Conservation (phyloP, 179 eudicot species). For the Spergularia azorica region DNA sequence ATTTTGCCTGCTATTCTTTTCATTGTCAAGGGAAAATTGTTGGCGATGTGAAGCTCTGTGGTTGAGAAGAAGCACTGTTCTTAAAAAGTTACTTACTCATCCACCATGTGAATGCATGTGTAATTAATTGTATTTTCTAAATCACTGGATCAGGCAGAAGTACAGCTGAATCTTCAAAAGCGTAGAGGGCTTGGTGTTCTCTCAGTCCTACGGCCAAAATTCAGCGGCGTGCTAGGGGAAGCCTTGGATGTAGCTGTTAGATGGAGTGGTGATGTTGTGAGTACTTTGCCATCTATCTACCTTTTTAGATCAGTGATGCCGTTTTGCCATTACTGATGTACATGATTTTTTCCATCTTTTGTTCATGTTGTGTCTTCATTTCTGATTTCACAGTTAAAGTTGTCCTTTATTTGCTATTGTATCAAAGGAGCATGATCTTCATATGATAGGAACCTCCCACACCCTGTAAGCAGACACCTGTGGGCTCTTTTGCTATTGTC, state of each 20-base stretch:
- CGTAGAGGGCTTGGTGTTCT: slow-evolving; percentile 91
- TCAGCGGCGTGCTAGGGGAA: slow-evolving; percentile 97
- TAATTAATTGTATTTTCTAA: slow-evolving; percentile 14
- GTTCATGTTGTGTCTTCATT: not conserved
- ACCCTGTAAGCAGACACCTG: too few species aligned
- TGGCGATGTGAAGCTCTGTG: not conserved
- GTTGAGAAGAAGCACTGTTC: slow-evolving; percentile 5
- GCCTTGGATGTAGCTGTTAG: slow-evolving; percentile 97
- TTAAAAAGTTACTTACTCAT: not conserved
- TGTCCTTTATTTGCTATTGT: not conserved
- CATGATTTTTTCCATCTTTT: not conserved
- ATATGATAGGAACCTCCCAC: too few species aligned
- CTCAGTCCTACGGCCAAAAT: slow-evolving; percentile 87
- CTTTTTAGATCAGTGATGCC: slow-evolving; percentile 12
- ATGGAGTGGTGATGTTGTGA: slow-evolving; percentile 99
- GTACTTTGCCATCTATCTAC: slow-evolving; percentile 36
- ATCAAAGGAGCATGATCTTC: not conserved
- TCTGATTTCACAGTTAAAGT: not conserved
- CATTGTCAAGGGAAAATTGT: not conserved
- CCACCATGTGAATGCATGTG: not conserved
- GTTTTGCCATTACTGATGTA: slow-evolving; percentile 11
- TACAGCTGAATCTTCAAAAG: slow-evolving; percentile 91
- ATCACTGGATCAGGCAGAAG: slow-evolving; percentile 72
- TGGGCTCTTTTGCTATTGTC: too few species aligned
- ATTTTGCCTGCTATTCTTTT: not conserved